Base-by-base conservation (phyloP, 768 basidiomycete genomes). In the Boletus huronensis region DNA sequence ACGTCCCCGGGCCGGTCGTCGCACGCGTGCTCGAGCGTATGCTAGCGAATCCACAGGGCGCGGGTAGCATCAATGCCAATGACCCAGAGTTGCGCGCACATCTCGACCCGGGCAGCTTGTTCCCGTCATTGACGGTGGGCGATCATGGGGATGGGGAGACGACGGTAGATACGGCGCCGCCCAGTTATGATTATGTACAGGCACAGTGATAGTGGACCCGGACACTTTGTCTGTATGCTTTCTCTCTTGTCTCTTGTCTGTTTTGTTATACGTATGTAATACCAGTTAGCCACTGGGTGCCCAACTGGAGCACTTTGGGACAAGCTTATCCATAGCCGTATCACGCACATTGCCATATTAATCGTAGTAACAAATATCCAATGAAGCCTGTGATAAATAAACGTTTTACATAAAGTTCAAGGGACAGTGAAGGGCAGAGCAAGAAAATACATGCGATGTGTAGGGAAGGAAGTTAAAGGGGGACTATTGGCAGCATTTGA, bases 121-220 rank as follows among this genome's bases (percentile, higher is more conserved):
- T 26, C n/a, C 3, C 34, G 16, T 1, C 34, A 13, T 29, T 81
- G 38, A 82, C 39, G 48, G 36, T 39, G 54, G 83, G 59, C 72
- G 71, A 48, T 56, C 60, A 64, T 69, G 74, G 44, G 59, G 66
- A 65, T 65, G 65, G 49, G 59, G 65, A 58, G 65, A 67, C 41
- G 58, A 68, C 61, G 60, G 65, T 50, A 59, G 67, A 53, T 2
- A 58, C 55, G 38, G 64, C 64, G 16, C 64, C 64, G 3, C 64
- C 64, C 16, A 66, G 64, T 35, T 66, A 66, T 54, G 61, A 65
- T 42, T 55, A 55, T 8, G 61, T 14, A 23, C 64, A 35, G 26
- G 61, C 50, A 1, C 53, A 55, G 19, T 52, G 42, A 60, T 23
- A 11, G n/a, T 5, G 6, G n/a, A 32, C 41, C 10, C 3, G 34